These are phyloP conservation scores for Peterozyma xylosa DNA, from an alignment of 805 yeast species.

Conservation along the genomic window DNA sequence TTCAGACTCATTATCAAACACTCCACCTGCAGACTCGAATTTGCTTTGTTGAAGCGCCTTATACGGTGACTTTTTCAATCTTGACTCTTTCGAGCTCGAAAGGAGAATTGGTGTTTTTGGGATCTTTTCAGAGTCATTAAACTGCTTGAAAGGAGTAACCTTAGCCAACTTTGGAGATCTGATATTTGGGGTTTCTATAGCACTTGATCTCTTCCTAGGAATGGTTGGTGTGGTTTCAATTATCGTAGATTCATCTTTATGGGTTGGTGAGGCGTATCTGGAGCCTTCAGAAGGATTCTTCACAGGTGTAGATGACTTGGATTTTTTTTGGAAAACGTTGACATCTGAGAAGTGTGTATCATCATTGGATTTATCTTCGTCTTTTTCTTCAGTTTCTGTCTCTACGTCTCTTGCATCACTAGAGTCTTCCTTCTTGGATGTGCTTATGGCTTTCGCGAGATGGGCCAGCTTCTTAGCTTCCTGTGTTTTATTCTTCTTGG, in stretches of 20 bases:
- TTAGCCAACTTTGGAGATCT: too few relatives aligned
- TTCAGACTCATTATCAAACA: too few relatives aligned
- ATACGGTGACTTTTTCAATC: constrained; percentile 6
- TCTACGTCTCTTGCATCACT: constrained; percentile 4
- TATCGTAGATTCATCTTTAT: neutral
- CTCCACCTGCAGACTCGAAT: too few relatives aligned
- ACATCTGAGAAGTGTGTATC: constrained; percentile 24
- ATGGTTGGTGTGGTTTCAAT: constrained; percentile 7
- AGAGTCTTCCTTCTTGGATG: constrained; percentile 4
- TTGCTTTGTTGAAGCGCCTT: too few relatives aligned
- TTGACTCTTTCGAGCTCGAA: neutral
- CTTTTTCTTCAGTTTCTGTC: constrained; percentile 8
- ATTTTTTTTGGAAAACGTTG: constrained; percentile 29
- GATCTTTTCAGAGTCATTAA: too few relatives aligned
- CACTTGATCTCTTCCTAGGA: constrained; percentile 5
- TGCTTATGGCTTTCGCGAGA: neutral
- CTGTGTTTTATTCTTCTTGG: constrained; percentile 5
- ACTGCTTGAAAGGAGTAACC: too few relatives aligned
- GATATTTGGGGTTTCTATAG: neutral
- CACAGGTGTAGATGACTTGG: constrained; percentile 17
- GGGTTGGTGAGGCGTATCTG: neutral
- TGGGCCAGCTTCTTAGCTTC: neutral
- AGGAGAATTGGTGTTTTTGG: too few relatives aligned
- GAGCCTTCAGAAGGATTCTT: constrained; percentile 16
- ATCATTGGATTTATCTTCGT: constrained; percentile 2